Evolutionary conservation across 2,329 filamentous ascomycete genomes (phyloP).

Genomic region (Herpotrichia juniperi): DNA sequence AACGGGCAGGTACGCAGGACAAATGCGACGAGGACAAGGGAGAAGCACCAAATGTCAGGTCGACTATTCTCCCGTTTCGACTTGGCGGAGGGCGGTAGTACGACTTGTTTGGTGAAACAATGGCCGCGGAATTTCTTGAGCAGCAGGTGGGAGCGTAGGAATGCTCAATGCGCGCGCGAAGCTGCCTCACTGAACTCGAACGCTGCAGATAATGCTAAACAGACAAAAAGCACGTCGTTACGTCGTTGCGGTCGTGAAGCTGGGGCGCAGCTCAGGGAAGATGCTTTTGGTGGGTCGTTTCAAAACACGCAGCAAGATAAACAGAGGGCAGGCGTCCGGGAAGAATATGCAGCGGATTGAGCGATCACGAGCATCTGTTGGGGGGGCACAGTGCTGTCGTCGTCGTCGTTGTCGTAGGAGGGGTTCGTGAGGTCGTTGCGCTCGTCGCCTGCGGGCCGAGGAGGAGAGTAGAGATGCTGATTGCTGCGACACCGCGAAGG

Average conservation of each 20-base stretch:
- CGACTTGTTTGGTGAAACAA: constrained; percentile 28
- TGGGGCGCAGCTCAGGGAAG: constrained; percentile 22
- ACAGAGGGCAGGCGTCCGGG: constrained; percentile 31
- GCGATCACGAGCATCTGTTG: constrained; percentile 23
- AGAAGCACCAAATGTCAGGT: constrained; percentile 6
- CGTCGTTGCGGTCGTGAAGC: constrained; percentile 48
- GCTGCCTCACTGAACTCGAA: constrained; percentile 31
- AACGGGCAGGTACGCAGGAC: constrained; percentile 10
- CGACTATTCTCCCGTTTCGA: constrained; percentile 17
- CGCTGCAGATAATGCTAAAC: constrained; percentile 49
- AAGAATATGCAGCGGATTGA: constrained; percentile 30
- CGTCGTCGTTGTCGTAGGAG: constrained; percentile 21
- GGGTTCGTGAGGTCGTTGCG: constrained; percentile 38
- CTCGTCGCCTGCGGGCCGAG: constrained; percentile 38
- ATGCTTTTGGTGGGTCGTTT: constrained; percentile 38
- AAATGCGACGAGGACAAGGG: constrained; percentile 10
- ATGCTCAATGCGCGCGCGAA: constrained; percentile 19
- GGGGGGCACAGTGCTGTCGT: constrained; percentile 12
- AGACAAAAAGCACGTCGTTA: constrained; percentile 47
- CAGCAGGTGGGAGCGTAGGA: constrained; percentile 17
- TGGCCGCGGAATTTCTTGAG: constrained; percentile 15
- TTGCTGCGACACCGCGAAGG: constrained; percentile 27
- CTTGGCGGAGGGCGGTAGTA: constrained; percentile 23
- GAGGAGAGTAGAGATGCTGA: constrained; percentile 37
- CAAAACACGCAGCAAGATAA: constrained; percentile 38